Evolutionary conservation across 2,329 filamentous ascomycete species (phyloP).

Genomic region (Emergomyces pasteurianus): DNA sequence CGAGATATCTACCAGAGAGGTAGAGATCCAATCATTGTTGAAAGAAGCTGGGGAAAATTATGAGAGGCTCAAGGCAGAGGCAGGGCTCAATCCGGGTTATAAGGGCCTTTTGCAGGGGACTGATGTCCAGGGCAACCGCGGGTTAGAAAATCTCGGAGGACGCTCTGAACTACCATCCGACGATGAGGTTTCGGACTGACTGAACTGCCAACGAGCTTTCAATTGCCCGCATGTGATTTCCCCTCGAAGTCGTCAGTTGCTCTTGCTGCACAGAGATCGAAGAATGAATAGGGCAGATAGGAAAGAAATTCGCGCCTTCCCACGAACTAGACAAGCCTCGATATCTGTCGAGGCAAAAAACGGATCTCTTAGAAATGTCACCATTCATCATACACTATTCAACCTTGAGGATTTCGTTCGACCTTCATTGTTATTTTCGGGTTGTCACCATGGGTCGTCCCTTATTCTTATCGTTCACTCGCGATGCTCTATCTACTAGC

Average conservation of each 20-base stretch:
- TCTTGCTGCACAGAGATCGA: neutral
- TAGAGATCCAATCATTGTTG: conserved; percentile 67
- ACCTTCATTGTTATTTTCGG: neutral
- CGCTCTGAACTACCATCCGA: neutral
- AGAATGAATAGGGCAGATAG: no score
- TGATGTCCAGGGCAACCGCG: conserved; percentile 22
- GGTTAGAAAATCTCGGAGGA: conserved; percentile 28
- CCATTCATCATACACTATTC: neutral
- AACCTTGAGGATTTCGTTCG: neutral
- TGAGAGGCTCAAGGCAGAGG: conserved; percentile 42
- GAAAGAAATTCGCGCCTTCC: neutral
- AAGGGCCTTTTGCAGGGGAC: conserved; percentile 16
- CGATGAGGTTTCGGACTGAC: neutral
- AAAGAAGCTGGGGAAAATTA: conserved; percentile 69
- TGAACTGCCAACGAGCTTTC: neutral
- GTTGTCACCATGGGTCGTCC: conserved; percentile 17
- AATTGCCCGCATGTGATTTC: neutral
- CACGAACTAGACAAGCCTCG: no score
- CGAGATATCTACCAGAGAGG: conserved; percentile 57
- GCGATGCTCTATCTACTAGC: conserved; percentile 14
- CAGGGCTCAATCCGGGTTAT: conserved; percentile 18
- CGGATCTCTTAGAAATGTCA: neutral
- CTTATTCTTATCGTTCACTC: conserved; percentile 22
- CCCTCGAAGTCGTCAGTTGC: neutral
- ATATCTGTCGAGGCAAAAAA: neutral